Evolutionary conservation across 2,329 filamentous ascomycete species (phyloP).

Genomic region (Diaporthe sp.): DNA sequence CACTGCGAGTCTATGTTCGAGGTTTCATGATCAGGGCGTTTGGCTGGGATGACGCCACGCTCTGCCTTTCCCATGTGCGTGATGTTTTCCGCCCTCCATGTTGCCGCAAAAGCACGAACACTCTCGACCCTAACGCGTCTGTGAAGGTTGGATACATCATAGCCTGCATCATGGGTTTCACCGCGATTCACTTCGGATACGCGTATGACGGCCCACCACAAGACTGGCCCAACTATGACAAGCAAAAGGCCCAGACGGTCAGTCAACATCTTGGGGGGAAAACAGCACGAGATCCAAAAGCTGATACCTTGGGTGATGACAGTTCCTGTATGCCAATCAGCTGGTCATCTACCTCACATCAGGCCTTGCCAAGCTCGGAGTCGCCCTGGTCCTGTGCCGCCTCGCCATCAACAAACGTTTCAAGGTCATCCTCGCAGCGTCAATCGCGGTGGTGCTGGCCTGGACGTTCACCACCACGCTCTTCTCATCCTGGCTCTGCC

Average conservation of each 20-base stretch:
- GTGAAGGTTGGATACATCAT: slow-evolving; percentile 42
- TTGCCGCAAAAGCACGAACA: background rate
- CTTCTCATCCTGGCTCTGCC: slow-evolving; percentile 45
- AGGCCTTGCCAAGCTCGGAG: slow-evolving; percentile 46
- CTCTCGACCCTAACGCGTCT: background rate
- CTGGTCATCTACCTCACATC: slow-evolving; percentile 45
- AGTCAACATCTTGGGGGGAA: background rate
- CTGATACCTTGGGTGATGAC: slow-evolving; percentile 35
- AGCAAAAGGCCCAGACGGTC: slow-evolving; percentile 4
- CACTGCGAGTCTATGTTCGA: slow-evolving; percentile 44
- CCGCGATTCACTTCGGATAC: slow-evolving; percentile 45
- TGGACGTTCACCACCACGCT: slow-evolving; percentile 38
- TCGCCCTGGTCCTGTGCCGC: slow-evolving; percentile 47
- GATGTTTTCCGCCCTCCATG: fast-evolving
- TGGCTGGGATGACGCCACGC: slow-evolving; percentile 44
- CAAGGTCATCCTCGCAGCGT: slow-evolving; percentile 40
- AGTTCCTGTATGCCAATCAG: slow-evolving; percentile 46
- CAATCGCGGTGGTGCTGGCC: slow-evolving; percentile 27
- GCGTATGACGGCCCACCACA: slow-evolving; percentile 37
- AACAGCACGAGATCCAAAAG: background rate
- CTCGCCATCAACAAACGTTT: slow-evolving; percentile 40
- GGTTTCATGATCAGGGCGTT: slow-evolving; percentile 42
- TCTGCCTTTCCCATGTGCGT: slow-evolving; percentile 43
- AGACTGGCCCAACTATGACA: slow-evolving; percentile 40
- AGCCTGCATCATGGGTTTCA: slow-evolving; percentile 42